Base-by-base conservation (phyloP, 139 green algal genomes). In the Chlamydomonas eustigma region DNA sequence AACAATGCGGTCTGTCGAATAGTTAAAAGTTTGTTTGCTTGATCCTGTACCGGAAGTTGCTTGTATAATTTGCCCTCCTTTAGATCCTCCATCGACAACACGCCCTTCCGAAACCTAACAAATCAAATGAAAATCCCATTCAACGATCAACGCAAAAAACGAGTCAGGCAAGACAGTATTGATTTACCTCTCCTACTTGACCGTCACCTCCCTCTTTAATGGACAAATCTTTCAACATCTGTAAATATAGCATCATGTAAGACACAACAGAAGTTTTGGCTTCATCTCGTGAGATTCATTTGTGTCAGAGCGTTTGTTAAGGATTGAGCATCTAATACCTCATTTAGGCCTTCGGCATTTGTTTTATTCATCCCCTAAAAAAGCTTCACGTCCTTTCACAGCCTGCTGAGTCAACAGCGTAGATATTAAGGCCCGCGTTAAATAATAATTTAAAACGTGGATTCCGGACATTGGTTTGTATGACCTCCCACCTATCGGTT, bases 1-100 rank as follows among this genome's bases (percentile, higher is more conserved):
- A 2, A 99, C 96, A 0, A 99, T 88, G 2, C 91, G 85, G 80
- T 97, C 90, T 3, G 95, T 96, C 0, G 83, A 80, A 78, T 97
- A 99, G 74, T 87, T 95, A 73, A 93, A 92, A 22, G 87, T 89
- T 67, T 91, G 82, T 52, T 81, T 78, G 50, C 35, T 77, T 1
- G 76, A 39, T 8, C 83, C 85, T 3, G 50, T 82, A 64, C 82
- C 86, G 31, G 79, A 73, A 37, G 77, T 80, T 5, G 83, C 83
- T 50, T 82, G 77, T 2, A 85, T 73, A 4, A 85, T 72, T 25
- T 63, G 64, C 33, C 75, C 71, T 5, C 79, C 70, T 31, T 78
- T 78, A 51, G 34, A 3, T 73, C 93, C 88, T 2, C 90, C 89
- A 32, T 91, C 84, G 35, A 90, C 87, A 0, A 93, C 83, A 2